phyloP scores from a whole-genome alignment of 192 early-diverging fungal genomes.

The Backusella morwellensis region DNA sequence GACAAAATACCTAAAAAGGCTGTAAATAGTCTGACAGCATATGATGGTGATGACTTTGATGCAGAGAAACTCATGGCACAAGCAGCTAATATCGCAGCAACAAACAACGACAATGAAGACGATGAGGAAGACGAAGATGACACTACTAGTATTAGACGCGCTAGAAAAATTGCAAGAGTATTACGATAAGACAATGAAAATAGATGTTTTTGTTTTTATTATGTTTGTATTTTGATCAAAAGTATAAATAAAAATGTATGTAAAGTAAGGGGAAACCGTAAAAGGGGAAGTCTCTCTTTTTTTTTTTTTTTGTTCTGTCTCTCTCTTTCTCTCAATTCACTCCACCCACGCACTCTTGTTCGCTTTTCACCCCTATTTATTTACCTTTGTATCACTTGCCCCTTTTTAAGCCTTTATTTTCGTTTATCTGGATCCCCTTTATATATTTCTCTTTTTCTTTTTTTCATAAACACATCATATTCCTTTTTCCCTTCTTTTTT shows the following conservation, averaged over 20 bases:
- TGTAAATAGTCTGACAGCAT: conserved; percentile 12
- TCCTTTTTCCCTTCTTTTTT: background rate
- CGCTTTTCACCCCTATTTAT: conserved; percentile 2
- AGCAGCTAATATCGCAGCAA: background rate
- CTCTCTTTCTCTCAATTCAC: background rate
- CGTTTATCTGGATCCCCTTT: background rate
- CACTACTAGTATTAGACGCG: background rate
- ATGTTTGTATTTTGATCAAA: conserved; percentile 1
- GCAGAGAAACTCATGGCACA: conserved; percentile 34
- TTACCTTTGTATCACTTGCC: conserved; percentile 8
- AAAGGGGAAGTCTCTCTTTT: background rate
- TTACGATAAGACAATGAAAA: conserved; percentile 7
- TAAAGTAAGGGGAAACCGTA: background rate
- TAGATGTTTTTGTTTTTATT: conserved; percentile 5
- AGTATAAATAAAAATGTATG: background rate
- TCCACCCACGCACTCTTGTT: background rate
- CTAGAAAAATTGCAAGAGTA: conserved; percentile 1
- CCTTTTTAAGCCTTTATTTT: background rate
- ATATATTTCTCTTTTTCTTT: background rate
- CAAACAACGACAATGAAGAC: background rate
- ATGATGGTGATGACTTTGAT: conserved; percentile 39
- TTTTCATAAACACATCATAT: background rate
- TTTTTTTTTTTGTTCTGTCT: background rate
- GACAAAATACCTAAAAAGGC: conserved; percentile 24
- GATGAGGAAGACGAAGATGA: background rate